Percentiles rank a stretch among this genome's conserved stretches.
Conservation (phyloP, 495 filamentous ascomycete species). For the Margaritispora aquatica region DNA sequence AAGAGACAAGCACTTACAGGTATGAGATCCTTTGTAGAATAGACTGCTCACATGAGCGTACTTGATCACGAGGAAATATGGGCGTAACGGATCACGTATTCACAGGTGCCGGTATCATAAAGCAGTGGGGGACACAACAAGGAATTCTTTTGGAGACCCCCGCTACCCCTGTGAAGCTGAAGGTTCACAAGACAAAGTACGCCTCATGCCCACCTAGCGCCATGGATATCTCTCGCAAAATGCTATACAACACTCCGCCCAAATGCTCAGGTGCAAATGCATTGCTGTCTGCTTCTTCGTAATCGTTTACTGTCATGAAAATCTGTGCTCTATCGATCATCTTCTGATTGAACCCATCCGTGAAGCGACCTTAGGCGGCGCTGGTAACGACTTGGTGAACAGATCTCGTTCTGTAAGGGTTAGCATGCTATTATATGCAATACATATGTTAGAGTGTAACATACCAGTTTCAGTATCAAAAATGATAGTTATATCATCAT, state of each 20-base stretch:
- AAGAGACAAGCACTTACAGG: no score
- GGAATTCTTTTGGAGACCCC: not conserved
- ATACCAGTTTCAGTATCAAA: slow-evolving; percentile 77
- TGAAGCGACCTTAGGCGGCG: slow-evolving; percentile 20
- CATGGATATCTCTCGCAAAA: slow-evolving; percentile 20
- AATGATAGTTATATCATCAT: slow-evolving; percentile 79
- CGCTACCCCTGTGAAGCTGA: not conserved
- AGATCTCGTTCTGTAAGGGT: slow-evolving; percentile 16
- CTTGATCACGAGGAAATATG: no score
- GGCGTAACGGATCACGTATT: no score
- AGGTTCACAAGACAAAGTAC: not conserved
- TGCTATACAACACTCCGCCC: slow-evolving; percentile 8
- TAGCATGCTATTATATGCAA: not conserved
- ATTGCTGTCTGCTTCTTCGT: not conserved
- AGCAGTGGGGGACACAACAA: no score
- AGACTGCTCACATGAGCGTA: no score
- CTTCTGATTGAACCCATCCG: slow-evolving; percentile 19
- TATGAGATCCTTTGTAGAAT: no score
- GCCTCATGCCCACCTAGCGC: not conserved
- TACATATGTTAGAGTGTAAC: slow-evolving; percentile 25
- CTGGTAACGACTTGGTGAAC: slow-evolving; percentile 21
- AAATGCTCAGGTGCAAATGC: slow-evolving; percentile 15
- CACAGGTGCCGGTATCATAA: no score
- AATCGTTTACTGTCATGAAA: not conserved
- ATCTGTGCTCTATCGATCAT: slow-evolving; percentile 5